Percentiles rank a stretch among this genome's conserved stretches.
phyloP scores from a whole-genome alignment of 768 basidiomycete species.

The Amanita muscaria region DNA sequence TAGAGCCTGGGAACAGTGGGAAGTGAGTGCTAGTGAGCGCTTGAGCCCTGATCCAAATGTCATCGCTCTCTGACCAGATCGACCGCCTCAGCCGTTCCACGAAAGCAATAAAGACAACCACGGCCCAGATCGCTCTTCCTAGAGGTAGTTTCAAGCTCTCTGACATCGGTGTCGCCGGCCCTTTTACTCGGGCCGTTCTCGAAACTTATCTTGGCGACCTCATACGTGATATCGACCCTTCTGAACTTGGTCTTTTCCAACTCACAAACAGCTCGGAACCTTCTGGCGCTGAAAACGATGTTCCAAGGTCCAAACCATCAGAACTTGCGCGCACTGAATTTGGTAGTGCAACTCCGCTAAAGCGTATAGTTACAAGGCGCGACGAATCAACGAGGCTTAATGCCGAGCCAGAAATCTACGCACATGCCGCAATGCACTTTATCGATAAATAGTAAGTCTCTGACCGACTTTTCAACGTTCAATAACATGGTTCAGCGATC shows the following conservation, averaged over 20 bases:
- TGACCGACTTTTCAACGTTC: no score
- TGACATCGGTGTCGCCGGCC: constrained; percentile 22
- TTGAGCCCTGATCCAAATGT: constrained; percentile 25
- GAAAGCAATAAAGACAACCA: constrained; percentile 40
- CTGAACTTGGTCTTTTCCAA: constrained; percentile 72
- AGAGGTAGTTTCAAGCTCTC: constrained; percentile 12
- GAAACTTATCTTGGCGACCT: constrained; percentile 58
- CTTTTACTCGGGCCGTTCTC: constrained; percentile 62
- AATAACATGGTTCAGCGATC: constrained; percentile 21
- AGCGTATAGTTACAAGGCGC: constrained; percentile 32
- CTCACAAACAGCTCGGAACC: constrained; percentile 29
- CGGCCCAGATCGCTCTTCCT: constrained; percentile 21
- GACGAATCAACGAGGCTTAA: constrained; percentile 33
- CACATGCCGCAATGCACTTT: constrained; percentile 66
- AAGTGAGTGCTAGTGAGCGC: no score
- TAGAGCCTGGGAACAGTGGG: background rate
- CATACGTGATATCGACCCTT: constrained; percentile 70
- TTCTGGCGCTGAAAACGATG: constrained; percentile 23
- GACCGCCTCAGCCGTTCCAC: constrained; percentile 54
- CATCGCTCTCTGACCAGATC: constrained; percentile 56
- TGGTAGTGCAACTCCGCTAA: constrained; percentile 62
- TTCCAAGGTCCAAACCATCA: constrained; percentile 18
- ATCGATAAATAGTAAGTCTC: constrained; percentile 65
- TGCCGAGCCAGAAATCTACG: constrained; percentile 67
- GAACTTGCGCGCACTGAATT: constrained; percentile 59